These are phyloP conservation scores for Colletotrichum sp. DNA, from an alignment of 2,329 filamentous ascomycete genomes.

Conservation along the genomic window DNA sequence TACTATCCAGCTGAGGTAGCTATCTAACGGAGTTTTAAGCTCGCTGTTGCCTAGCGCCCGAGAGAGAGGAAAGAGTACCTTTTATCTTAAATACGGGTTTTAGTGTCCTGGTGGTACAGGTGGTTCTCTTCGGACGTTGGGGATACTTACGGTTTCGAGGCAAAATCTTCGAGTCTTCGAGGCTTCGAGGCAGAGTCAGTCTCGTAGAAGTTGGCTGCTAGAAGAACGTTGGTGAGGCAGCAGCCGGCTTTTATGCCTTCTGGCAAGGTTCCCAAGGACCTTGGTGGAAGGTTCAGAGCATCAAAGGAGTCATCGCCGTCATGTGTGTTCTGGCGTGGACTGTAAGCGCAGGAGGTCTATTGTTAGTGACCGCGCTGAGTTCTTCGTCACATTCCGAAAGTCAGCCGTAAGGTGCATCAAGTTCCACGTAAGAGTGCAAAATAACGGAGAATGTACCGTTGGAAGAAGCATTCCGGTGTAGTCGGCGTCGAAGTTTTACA, in stretches of 20 bases:
- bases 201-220: background rate
- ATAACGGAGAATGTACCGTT: background rate
- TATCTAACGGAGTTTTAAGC: background rate
- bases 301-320: background rate
- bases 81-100: background rate
- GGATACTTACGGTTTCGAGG: background rate
- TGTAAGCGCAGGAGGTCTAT: background rate
- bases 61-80: background rate
- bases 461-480: background rate
- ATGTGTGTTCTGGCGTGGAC: background rate
- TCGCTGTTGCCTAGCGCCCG: background rate
- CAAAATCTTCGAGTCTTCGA: background rate
- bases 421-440: background rate
- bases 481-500: background rate
- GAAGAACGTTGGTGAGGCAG: background rate
- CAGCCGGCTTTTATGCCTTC: background rate
- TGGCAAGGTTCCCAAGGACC: background rate
- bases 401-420: background rate
- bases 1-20: background rate
- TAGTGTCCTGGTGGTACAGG: background rate
- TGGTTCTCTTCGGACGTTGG: background rate
- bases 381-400: background rate
- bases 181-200: background rate
- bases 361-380: background rate
- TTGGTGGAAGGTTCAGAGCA: background rate